A percentile compares a stretch with the other conserved stretches of the same genome.
These are phyloP conservation scores for Nakazawaea holstii DNA, from an alignment of 805 yeast species.

Conservation along the genomic window DNA sequence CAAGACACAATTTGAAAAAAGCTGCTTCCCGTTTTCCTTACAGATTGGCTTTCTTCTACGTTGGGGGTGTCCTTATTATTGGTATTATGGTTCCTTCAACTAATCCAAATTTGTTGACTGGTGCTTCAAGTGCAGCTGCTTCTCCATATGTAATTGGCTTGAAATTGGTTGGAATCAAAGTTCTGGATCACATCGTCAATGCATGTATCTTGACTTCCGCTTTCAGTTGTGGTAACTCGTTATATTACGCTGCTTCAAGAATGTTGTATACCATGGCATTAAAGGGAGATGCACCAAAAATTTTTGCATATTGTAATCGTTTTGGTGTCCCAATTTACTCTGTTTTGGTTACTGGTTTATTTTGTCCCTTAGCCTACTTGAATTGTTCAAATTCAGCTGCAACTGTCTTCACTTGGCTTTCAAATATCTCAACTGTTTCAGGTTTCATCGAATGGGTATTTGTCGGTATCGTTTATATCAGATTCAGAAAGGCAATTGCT, in stretches of 20 bases:
- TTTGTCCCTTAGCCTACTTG: constrained; percentile 43
- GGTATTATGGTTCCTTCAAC: constrained; percentile 51
- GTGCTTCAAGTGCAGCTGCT: constrained; percentile 46
- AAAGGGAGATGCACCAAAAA: constrained; percentile 54
- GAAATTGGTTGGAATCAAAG: constrained; percentile 40
- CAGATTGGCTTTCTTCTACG: constrained; percentile 47
- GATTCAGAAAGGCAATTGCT: constrained; percentile 45
- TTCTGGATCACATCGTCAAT: constrained; percentile 57
- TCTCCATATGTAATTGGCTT: constrained; percentile 72
- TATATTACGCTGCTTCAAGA: constrained; percentile 47
- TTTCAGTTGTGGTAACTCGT: constrained; percentile 54
- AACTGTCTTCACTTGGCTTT: constrained; percentile 58
- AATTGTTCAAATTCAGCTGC: constrained; percentile 56
- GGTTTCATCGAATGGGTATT: constrained; percentile 59
- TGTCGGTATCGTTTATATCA: constrained; percentile 49
- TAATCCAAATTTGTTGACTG: constrained; percentile 13
- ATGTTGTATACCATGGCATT: constrained; percentile 56
- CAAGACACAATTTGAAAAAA: constrained; percentile 50
- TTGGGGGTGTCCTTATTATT: constrained; percentile 43
- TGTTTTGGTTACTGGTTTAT: constrained; percentile 34
- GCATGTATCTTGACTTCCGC: constrained; percentile 53
- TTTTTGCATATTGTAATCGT: constrained; percentile 49
- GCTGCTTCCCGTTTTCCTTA: constrained; percentile 53
- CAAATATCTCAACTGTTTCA: constrained; percentile 57
- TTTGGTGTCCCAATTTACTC: constrained; percentile 57